Percentiles rank a stretch among this genome's conserved stretches.
Conservation (phyloP, 306 rosid genomes). For the Elaeagnus macrophylla region DNA sequence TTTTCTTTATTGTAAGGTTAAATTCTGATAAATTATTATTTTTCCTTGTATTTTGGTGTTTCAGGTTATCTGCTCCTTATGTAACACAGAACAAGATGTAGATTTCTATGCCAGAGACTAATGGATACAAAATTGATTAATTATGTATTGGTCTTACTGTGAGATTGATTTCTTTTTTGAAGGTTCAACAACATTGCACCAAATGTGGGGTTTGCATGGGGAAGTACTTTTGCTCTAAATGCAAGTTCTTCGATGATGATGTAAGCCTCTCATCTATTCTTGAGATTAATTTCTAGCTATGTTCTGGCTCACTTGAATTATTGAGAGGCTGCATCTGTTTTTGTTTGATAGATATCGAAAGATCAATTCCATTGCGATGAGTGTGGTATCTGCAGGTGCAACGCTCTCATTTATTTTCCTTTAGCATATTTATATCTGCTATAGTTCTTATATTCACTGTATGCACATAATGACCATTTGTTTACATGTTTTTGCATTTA, state of each 20-base stretch:
- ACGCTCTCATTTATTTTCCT: neutral
- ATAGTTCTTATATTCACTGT: neutral
- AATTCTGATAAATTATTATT: neutral
- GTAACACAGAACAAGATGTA: constrained; percentile 78
- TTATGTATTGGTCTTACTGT: neutral
- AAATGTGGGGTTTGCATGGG: constrained; percentile 80
- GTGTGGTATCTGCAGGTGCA: constrained; percentile 89
- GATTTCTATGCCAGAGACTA: constrained; percentile 8
- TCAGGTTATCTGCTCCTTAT: constrained; percentile 75
- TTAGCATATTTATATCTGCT: neutral
- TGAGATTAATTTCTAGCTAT: neutral
- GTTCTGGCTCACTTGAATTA: neutral
- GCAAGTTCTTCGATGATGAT: constrained; percentile 71
- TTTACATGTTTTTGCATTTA: constrained; percentile 5
- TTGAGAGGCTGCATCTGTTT: neutral
- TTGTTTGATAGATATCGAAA: constrained; percentile 40
- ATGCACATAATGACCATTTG: neutral
- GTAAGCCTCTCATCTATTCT: constrained; percentile 29
- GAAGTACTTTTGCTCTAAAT: constrained; percentile 58
- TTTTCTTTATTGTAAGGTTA: too few relatives aligned
- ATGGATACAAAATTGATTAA: neutral
- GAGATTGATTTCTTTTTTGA: constrained; percentile 3
- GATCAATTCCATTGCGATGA: constrained; percentile 65
- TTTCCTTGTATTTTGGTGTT: constrained; percentile 9
- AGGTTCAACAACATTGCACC: constrained; percentile 78